Evolutionary conservation across 2,329 filamentous ascomycete genomes (phyloP).

Genomic region (Neofusicoccum cordaticola): DNA sequence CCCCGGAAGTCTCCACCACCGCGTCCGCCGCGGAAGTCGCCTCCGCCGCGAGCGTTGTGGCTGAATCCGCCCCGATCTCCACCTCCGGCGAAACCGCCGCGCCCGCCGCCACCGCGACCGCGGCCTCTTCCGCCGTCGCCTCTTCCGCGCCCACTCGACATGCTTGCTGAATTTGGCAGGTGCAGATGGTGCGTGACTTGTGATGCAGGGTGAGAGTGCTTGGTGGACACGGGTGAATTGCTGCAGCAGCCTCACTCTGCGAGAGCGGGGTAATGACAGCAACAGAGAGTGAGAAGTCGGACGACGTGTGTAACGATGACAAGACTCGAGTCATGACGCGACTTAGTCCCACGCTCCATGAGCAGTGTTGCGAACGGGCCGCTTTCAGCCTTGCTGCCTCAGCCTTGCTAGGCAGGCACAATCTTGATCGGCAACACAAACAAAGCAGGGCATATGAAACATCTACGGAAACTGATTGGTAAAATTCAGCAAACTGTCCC

Average conservation of each 20-base stretch:
- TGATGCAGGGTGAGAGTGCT: not conserved
- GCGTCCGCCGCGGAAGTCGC: constrained; percentile 20
- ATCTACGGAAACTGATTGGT: too few species aligned
- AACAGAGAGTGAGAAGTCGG: too few species aligned
- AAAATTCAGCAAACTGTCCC: too few species aligned
- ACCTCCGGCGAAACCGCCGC: not conserved
- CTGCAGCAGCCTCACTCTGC: too few species aligned
- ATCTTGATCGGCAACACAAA: too few species aligned
- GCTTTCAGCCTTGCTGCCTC: not conserved
- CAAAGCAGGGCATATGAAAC: too few species aligned
- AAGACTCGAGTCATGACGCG: not conserved
- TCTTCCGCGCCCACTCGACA: not conserved
- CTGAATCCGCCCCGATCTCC: constrained; percentile 12
- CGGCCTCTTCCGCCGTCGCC: not conserved
- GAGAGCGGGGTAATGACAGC: too few species aligned
- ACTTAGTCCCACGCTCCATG: not conserved
- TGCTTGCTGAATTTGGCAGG: not conserved
- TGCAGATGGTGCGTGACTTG: not conserved
- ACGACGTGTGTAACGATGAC: not conserved
- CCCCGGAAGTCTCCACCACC: constrained; percentile 11
- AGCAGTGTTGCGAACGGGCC: not conserved
- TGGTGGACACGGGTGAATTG: too few species aligned
- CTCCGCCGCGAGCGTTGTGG: not conserved
- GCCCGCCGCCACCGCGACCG: not conserved
- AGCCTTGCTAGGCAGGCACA: not conserved